phyloP scores from a whole-genome alignment of 768 basidiomycete genomes.

The Psilocybe tampanensis region DNA sequence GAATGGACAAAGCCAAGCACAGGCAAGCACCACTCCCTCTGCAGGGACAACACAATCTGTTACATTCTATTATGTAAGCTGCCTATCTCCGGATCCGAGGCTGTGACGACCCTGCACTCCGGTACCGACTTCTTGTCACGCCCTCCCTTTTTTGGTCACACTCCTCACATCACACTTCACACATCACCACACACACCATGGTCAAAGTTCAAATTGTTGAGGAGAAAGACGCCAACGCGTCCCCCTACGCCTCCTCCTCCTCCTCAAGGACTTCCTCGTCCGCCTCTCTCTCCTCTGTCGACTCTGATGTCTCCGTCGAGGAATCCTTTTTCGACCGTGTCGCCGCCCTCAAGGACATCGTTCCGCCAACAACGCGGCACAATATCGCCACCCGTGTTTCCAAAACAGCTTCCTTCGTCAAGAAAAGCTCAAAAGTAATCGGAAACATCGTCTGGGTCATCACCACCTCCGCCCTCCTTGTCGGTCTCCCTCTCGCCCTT shows the following conservation, averaged over 20 bases:
- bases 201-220: slow-evolving; percentile 93
- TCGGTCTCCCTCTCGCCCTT: slow-evolving; percentile 91
- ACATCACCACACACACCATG: slow-evolving; percentile 50
- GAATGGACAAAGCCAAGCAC: slow-evolving; percentile 27
- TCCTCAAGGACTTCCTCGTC: slow-evolving; percentile 75
- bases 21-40: slow-evolving; percentile 21
- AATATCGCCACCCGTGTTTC: slow-evolving; percentile 63
- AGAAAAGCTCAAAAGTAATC: slow-evolving; percentile 66
- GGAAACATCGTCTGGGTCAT: slow-evolving; percentile 95
- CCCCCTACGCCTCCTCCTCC: slow-evolving; percentile 75
- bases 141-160: slow-evolving; percentile 28
- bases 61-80: slow-evolving; percentile 23
- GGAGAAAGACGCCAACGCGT: slow-evolving; percentile 72
- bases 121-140: slow-evolving; percentile 23
- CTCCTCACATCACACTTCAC: slow-evolving; percentile 15
- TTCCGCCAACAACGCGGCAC: slow-evolving; percentile 89
- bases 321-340: slow-evolving; percentile 90
- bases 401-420: slow-evolving; percentile 64
- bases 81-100: slow-evolving; percentile 25
- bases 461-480: slow-evolving; percentile 90
- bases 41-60: slow-evolving; percentile 25
- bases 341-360: slow-evolving; percentile 92
- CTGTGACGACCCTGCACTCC: slow-evolving; percentile 19
- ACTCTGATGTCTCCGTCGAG: slow-evolving; percentile 69
- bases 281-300: slow-evolving; percentile 78